Evolutionary conservation across 257 asterid genomes (phyloP), one percentile per base, ranked within the genome.

Genomic region (Mitragyna speciosa): DNA sequence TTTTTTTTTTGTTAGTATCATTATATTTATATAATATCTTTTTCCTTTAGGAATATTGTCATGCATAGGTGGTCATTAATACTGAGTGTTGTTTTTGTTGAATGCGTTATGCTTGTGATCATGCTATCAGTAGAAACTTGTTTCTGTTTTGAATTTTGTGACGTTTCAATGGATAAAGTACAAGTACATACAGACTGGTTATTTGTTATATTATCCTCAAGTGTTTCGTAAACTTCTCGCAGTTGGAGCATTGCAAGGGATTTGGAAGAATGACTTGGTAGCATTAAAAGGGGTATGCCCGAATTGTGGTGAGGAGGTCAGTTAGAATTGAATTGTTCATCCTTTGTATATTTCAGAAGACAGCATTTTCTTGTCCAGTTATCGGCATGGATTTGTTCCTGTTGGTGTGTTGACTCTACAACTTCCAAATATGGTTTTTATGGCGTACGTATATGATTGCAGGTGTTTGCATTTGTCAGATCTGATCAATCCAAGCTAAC

Each of bases 401-500:
- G 49, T 33, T 54, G 33, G 14, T 9, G 36, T 43, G n/a, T 15
- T 12, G 26, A 51, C 39, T 26, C 22, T 45, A 16, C 74, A 16
- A 47, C 20, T 43, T 15, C 66, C 70, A 65, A 24, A 26, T 10
- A 2, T 74, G 8, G 30, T 3, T 49, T 79, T 73, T 80, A 72
- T 54, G 47, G 58, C 76, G 33, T 16, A 63, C 56, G 78, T 19
- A 36, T 77, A 61, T 79, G 67, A 59, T 66, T 76, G 83, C 90
- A 95, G 99, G 99, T 96, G 83, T 96, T 92, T 85, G 99, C 99
- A 80, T 96, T 96, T 84, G 95, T 96, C 75, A 89, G 83, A 82
- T 88, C 95, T 51, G 89, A 88, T 74, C 84, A 82, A 85, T 86
- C 96, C 52, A 91, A 83, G 79, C 81, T 83, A 63, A 86, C 97